phyloP scores from a whole-genome alignment of 441 rosid genomes.

The Metrosideros polymorpha region DNA sequence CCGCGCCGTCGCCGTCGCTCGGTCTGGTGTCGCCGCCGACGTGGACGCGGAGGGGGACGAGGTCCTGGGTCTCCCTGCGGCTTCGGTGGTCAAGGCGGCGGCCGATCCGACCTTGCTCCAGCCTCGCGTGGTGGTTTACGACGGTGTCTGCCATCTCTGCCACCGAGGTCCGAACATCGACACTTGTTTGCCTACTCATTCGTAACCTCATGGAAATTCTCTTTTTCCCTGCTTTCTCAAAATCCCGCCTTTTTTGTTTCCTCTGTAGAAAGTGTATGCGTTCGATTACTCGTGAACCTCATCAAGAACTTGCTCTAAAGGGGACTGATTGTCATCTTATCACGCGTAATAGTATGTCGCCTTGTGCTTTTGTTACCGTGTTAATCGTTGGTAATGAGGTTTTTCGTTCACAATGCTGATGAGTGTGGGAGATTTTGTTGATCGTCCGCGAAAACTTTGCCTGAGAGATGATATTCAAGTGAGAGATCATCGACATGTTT shows the following conservation, averaged over 20 bases:
- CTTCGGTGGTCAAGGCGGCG: constrained; percentile 24
- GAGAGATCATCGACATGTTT: not conserved
- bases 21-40: constrained; percentile 8
- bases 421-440: not conserved
- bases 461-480: not conserved
- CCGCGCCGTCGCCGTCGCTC: constrained; percentile 1
- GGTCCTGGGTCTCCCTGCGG: constrained; percentile 20
- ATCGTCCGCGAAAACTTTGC: accelerated
- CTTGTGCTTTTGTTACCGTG: not conserved
- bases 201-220: not conserved
- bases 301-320: not conserved
- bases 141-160: constrained; percentile 96
- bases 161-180: constrained; percentile 44
- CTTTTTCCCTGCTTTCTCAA: not conserved
- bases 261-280: not conserved
- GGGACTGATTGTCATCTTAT: not conserved
- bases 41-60: constrained; percentile 10
- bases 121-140: constrained; percentile 85
- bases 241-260: not conserved
- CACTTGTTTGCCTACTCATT: not conserved
- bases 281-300: not conserved
- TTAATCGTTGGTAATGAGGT: not conserved
- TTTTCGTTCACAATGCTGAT: not conserved
- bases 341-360: not conserved
- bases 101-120: constrained; percentile 41